Evolutionary conservation across 495 filamentous ascomycete genomes (phyloP), one percentile per base, ranked within the genome.

Genomic region (Corynascus novoguineensis): DNA sequence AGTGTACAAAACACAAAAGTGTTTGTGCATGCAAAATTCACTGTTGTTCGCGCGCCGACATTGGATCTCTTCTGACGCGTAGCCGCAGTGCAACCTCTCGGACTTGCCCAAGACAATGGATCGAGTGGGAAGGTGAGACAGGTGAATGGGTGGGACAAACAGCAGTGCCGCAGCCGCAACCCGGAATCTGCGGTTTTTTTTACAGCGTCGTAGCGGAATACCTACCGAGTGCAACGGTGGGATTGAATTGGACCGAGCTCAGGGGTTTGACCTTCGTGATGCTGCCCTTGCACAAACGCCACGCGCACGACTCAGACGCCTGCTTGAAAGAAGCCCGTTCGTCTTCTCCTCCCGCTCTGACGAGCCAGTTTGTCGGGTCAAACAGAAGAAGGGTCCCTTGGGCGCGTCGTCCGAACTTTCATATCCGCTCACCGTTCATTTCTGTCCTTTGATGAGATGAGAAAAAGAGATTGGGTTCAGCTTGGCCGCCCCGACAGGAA

Each of bases 351-450:
- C n/a, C 17, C 9, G 17, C 29, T 25, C 17, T 2, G 34, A 5
- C 6, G 11, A 40, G 21, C 50, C 50, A 40, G 24, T 19, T 35
- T 28, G 35, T 40, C 50, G 50, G 50, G 50, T 52, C 50, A 41
- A 37, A 17, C 19, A n/a, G n/a, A n/a, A n/a, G n/a, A 17, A 40
- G 7, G 21, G n/a, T 14, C 29, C 21, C 28, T n/a, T n/a, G n/a
- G n/a, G 34, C 19, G 12, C 32, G 6, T 37, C 29, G 48, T 50
- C 48, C 22, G 48, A 51, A 34, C 19, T 51, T 38, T 19, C 22
- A 5, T 3, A 2, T 15, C 9, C 31, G 45, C 35, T 37, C 32
- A 24, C 37, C 37, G 14, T 19, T 19, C 5, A 5, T 41, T 25
- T n/a, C 10, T 29, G 24, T 41, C 19, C 24, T n/a, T n/a, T n/a